Evolutionary conservation across 495 filamentous ascomycete species (phyloP).

Genomic region (Paragyromitra xinjiangensis): DNA sequence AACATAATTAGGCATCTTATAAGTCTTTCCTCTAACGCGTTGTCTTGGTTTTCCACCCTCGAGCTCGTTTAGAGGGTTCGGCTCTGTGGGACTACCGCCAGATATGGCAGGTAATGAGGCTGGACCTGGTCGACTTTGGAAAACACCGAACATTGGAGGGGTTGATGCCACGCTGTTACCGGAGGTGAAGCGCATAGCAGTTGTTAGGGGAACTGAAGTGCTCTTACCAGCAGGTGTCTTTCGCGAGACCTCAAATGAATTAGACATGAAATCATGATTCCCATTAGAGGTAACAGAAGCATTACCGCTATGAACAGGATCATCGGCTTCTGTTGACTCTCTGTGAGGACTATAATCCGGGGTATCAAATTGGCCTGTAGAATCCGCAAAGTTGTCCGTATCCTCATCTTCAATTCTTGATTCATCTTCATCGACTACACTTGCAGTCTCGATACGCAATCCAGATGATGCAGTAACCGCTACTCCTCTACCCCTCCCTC

Average conservation of each 20-base stretch:
- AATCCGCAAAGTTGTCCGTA: conserved; percentile 42
- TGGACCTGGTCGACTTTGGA: conserved; percentile 47
- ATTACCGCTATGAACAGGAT: conserved; percentile 39
- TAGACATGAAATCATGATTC: conserved; percentile 38
- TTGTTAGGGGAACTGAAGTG: conserved; percentile 36
- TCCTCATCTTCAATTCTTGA: conserved; percentile 44
- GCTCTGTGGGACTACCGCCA: conserved; percentile 35
- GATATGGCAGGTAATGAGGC: conserved; percentile 46
- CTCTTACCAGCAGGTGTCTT: conserved; percentile 42
- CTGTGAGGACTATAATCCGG: conserved; percentile 35
- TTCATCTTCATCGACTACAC: conserved; percentile 46
- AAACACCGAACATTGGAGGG: conserved; percentile 46
- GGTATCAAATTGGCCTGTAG: conserved; percentile 24
- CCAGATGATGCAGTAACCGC: conserved; percentile 62
- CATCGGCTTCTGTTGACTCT: conserved; percentile 46
- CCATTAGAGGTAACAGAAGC: conserved; percentile 41
- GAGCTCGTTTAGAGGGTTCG: conserved; percentile 25
- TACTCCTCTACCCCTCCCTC: conserved; percentile 66
- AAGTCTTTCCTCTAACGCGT: conserved; percentile 51
- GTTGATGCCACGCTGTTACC: conserved; percentile 37
- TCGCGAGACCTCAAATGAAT: conserved; percentile 39
- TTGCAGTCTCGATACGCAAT: conserved; percentile 51
- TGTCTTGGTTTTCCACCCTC: conserved; percentile 42
- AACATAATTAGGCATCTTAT: conserved; percentile 48
- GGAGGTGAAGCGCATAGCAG: conserved; percentile 43